These are phyloP conservation scores for Cytospora chrysosperma DNA, from an alignment of 2,329 filamentous ascomycete species.

Conservation along the genomic window DNA sequence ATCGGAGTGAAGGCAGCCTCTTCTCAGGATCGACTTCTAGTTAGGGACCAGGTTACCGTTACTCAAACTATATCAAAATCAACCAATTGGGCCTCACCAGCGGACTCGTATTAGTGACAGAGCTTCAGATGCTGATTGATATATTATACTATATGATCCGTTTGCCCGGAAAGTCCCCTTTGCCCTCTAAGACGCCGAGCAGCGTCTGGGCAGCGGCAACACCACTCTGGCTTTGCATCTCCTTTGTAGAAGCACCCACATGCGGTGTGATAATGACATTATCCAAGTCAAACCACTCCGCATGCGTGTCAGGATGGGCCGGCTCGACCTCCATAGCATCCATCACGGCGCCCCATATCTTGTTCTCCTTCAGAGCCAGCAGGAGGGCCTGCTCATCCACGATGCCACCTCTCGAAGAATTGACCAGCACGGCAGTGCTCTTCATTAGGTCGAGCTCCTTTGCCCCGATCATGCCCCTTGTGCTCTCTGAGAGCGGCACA, in stretches of 20 bases:
- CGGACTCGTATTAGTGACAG: too few species aligned
- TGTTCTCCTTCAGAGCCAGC: conserved; percentile 28
- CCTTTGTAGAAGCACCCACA: conserved; percentile 26
- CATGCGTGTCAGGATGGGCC: conserved; percentile 30
- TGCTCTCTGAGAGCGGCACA: conserved; percentile 33
- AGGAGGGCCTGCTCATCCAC: conserved; percentile 34
- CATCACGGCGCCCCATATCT: conserved; percentile 34
- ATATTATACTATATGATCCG: not conserved
- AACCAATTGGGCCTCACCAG: too few species aligned
- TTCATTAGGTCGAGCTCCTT: conserved; percentile 32
- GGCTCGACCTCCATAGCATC: conserved; percentile 34
- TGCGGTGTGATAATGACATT: conserved; percentile 30
- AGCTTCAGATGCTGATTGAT: too few species aligned
- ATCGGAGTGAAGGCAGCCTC: too few species aligned
- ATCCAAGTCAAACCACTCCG: conserved; percentile 27
- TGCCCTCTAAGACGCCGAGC: too few species aligned
- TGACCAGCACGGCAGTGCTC: conserved; percentile 32
- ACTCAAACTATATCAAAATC: too few species aligned
- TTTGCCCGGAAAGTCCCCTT: not conserved
- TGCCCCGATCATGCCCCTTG: conserved; percentile 33
- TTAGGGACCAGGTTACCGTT: too few species aligned
- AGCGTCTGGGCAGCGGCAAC: too few species aligned
- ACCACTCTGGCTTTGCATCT: not conserved
- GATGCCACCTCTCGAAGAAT: conserved; percentile 35
- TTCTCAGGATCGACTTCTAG: too few species aligned